Percentiles rank a stretch among this genome's conserved stretches.
Conservation (phyloP, 2,329 filamentous ascomycete species). For the Diplodia seriata region DNA sequence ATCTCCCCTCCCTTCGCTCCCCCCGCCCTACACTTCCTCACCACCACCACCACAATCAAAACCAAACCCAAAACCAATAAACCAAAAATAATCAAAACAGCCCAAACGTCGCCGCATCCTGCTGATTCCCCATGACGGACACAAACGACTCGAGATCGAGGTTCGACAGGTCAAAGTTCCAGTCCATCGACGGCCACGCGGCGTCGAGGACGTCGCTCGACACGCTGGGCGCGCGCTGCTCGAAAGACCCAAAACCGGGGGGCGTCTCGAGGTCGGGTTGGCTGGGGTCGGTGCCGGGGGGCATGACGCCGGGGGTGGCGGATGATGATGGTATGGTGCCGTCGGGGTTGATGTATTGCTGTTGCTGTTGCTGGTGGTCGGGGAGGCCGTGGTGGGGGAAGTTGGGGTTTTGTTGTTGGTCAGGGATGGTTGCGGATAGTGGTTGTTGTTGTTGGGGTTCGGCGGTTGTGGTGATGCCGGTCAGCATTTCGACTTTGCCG, state of each 20-base stretch:
- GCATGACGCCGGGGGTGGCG: neutral
- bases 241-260: constrained; percentile 11
- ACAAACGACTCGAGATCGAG: constrained; percentile 30
- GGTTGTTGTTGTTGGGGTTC: neutral
- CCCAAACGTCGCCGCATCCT: constrained; percentile 13
- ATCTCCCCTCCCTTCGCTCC: no score
- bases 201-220: constrained; percentile 23
- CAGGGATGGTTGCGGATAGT: neutral
- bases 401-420: neutral
- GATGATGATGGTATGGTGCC: neutral
- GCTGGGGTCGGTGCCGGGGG: constrained; percentile 9
- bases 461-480: neutral
- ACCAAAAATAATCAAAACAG: neutral
- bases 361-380: neutral
- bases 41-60: no score
- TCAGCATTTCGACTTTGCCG: constrained; percentile 21
- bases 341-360: neutral
- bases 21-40: no score
- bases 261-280: constrained; percentile 24
- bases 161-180: constrained; percentile 32
- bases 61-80: no score
- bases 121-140: constrained; percentile 29
- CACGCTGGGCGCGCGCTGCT: constrained; percentile 22
- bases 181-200: constrained; percentile 30
- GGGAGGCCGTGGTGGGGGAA: neutral